Conservation (phyloP, 2,329 filamentous ascomycete species). For the Aspergillus amoenus region DNA sequence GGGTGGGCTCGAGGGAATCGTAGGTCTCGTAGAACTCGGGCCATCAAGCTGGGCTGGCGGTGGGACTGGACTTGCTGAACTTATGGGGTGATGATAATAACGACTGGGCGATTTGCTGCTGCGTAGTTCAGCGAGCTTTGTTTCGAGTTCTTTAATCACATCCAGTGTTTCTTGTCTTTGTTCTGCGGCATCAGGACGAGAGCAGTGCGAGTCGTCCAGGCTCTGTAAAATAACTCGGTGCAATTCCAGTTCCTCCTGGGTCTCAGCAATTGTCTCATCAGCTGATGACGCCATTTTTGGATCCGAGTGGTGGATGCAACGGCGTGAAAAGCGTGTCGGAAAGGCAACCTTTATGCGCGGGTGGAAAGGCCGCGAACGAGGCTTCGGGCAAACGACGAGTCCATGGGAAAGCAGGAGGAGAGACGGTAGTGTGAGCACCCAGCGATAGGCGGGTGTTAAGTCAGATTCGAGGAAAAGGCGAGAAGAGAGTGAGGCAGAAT, state of each 20-base stretch:
- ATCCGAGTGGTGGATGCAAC: background rate
- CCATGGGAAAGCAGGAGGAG: background rate
- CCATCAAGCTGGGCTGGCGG: constrained; percentile 19
- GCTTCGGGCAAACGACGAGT: background rate
- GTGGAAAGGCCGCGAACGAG: background rate
- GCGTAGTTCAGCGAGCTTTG: constrained; percentile 24
- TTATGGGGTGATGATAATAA: background rate
- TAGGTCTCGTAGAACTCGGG: background rate
- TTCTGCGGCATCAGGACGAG: constrained; percentile 25
- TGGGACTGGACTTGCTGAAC: background rate
- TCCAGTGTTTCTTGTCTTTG: constrained; percentile 28
- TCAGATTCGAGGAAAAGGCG: background rate
- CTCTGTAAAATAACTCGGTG: constrained; percentile 32
- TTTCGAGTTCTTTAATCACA: constrained; percentile 25
- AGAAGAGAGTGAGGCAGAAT: background rate
- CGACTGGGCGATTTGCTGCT: constrained; percentile 10
- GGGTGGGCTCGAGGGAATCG: background rate
- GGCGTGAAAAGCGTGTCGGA: background rate
- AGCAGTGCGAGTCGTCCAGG: constrained; percentile 23
- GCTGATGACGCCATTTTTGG: constrained; percentile 14
- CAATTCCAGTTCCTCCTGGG: constrained; percentile 34
- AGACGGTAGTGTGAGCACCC: no score
- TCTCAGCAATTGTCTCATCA: constrained; percentile 23
- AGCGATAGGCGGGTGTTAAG: background rate
- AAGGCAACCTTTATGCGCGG: background rate